Evolutionary conservation across 805 yeast genomes (phyloP).

Genomic region (Pichia cabralensis): DNA sequence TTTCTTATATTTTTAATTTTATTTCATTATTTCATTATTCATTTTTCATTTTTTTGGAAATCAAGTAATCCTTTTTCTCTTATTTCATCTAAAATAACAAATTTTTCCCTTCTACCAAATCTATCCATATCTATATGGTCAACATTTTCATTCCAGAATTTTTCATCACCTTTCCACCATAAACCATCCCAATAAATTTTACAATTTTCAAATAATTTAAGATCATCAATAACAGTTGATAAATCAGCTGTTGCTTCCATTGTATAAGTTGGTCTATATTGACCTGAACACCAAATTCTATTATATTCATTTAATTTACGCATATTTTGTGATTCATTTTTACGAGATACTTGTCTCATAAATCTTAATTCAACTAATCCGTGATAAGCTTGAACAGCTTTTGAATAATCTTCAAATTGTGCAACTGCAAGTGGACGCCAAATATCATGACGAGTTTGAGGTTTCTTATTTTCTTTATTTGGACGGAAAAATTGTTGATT

Average conservation of each 20-base stretch:
- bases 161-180: slow-evolving; percentile 79
- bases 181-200: slow-evolving; percentile 72
- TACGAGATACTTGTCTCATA: slow-evolving; percentile 55
- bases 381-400: slow-evolving; percentile 64
- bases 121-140: slow-evolving; percentile 48
- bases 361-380: slow-evolving; percentile 66
- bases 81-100: slow-evolving; percentile 53
- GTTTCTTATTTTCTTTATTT: slow-evolving; percentile 82
- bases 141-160: slow-evolving; percentile 60
- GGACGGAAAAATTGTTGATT: slow-evolving; percentile 68
- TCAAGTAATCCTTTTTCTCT: slow-evolving; percentile 26
- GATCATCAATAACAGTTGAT: slow-evolving; percentile 55
- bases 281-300: slow-evolving; percentile 78
- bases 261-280: slow-evolving; percentile 80
- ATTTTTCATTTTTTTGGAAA: slow-evolving; percentile 5
- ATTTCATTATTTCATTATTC: background rate
- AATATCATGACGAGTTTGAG: slow-evolving; percentile 70
- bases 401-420: slow-evolving; percentile 46
- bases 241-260: slow-evolving; percentile 90
- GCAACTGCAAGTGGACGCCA: slow-evolving; percentile 91
- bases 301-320: slow-evolving; percentile 69
- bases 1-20: background rate
- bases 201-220: slow-evolving; percentile 31
- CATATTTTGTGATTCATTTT: slow-evolving; percentile 51
- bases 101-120: slow-evolving; percentile 58